Conservation (phyloP, 2,329 filamentous ascomycete genomes). For the Decorospora gaudefroyi region DNA sequence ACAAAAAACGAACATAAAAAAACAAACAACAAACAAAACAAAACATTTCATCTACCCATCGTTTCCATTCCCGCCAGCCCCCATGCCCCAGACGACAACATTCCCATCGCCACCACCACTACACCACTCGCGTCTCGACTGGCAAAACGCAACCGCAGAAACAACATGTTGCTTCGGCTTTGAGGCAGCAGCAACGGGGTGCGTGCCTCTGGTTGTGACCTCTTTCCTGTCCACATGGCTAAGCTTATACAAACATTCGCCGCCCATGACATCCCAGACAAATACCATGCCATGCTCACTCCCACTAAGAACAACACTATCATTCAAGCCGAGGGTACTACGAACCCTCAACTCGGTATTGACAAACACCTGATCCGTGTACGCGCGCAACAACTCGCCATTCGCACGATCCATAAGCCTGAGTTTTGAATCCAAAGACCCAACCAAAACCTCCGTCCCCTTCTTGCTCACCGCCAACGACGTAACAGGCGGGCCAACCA, state of each 20-base stretch:
- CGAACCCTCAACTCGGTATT: constrained; percentile 77
- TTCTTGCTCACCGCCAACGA: constrained; percentile 72
- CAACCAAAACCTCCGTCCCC: constrained; percentile 73
- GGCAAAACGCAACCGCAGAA: constrained; percentile 55
- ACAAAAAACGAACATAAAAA: no score
- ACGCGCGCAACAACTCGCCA: constrained; percentile 74
- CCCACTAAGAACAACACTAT: constrained; percentile 78
- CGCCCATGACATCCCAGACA: constrained; percentile 84
- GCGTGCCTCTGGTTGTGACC: constrained; percentile 23
- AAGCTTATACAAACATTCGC: constrained; percentile 67
- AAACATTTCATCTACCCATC: no score
- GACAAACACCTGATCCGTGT: constrained; percentile 60
- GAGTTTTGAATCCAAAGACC: constrained; percentile 74
- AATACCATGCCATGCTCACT: constrained; percentile 76
- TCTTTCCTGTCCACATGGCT: constrained; percentile 48
- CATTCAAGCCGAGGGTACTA: constrained; percentile 73
- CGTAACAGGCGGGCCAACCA: constrained; percentile 65
- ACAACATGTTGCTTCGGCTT: constrained; percentile 52
- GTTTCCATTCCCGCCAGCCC: no score
- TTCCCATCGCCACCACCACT: constrained; percentile 57
- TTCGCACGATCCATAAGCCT: constrained; percentile 78
- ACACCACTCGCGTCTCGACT: constrained; percentile 53
- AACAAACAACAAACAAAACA: no score
- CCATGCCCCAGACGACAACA: constrained; percentile 44
- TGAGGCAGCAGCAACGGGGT: constrained; percentile 41